Conservation (phyloP, 2,329 filamentous ascomycete species). For the Cladosporium velox region DNA sequence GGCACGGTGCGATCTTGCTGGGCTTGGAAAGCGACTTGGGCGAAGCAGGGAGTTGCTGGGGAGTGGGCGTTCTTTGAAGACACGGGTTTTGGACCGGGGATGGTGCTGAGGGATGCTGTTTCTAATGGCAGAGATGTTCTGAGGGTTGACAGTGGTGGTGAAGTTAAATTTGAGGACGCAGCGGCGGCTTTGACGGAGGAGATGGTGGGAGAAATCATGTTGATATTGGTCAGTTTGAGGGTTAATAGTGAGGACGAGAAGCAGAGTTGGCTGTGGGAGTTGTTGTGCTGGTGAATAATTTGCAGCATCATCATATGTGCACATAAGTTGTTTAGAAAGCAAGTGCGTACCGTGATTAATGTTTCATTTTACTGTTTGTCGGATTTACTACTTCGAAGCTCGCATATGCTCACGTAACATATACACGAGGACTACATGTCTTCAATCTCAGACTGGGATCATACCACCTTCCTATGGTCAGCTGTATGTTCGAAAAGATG, state of each 20-base stretch:
- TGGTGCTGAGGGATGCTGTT: conserved; percentile 6
- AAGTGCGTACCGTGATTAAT: too few relatives aligned
- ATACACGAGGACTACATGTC: too few relatives aligned
- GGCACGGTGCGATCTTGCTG: background rate
- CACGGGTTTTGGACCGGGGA: background rate
- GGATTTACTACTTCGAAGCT: too few relatives aligned
- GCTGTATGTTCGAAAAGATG: too few relatives aligned
- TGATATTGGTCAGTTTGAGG: background rate
- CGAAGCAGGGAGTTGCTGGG: background rate
- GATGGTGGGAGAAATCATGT: conserved; percentile 9
- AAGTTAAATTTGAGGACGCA: background rate
- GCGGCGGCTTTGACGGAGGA: background rate
- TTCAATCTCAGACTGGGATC: too few relatives aligned
- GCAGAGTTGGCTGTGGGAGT: background rate
- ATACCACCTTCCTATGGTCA: too few relatives aligned
- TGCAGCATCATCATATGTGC: background rate
- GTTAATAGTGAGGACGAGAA: background rate
- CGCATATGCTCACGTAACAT: too few relatives aligned
- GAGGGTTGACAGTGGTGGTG: background rate
- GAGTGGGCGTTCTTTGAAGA: conserved; percentile 4
- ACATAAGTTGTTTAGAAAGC: background rate
- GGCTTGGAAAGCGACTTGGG: conserved; percentile 4
- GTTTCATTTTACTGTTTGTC: too few relatives aligned
- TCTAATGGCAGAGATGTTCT: background rate
- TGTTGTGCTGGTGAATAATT: background rate